A percentile compares a stretch with the other conserved stretches of the same genome.
Conservation (phyloP, 1,284 basidiomycete genomes). For the Sporisorium iseilematis-ciliati region DNA sequence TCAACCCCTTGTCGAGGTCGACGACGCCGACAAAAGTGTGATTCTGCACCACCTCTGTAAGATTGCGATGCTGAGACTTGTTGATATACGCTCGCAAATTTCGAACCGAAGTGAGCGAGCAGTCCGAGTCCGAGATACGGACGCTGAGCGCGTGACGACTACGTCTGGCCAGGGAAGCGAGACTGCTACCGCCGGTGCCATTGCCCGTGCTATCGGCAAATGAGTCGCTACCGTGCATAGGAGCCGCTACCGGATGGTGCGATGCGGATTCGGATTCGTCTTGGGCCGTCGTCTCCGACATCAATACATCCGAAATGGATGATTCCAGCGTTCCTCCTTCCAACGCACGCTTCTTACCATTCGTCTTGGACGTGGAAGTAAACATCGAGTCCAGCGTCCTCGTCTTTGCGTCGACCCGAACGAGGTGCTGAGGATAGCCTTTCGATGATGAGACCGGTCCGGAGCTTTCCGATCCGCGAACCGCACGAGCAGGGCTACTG, state of each 20-base stretch:
- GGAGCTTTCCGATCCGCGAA: conserved; percentile 6
- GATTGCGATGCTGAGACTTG: conserved; percentile 79
- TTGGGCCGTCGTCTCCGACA: conserved; percentile 10
- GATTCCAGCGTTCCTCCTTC: conserved; percentile 4
- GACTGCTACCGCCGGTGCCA: conserved; percentile 1
- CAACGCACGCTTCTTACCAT: conserved; percentile 30
- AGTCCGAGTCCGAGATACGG: conserved; percentile 81
- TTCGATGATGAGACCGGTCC: conserved; percentile 29
- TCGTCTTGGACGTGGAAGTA: conserved; percentile 6
- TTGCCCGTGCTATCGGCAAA: conserved; percentile 2
- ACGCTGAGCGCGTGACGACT: conserved; percentile 34
- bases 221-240: conserved; percentile 2
- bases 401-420: conserved; percentile 87
- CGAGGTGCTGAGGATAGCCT: conserved; percentile 83
- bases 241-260: background rate
- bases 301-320: conserved; percentile 1
- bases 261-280: conserved; percentile 2
- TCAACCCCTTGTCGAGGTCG: conserved; percentile 80
- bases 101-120: conserved; percentile 82
- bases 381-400: conserved; percentile 87
- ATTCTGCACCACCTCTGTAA: conserved; percentile 84
- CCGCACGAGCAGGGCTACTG: conserved; percentile 7
- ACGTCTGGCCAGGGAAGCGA: conserved; percentile 7
- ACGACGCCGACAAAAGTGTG: conserved; percentile 95
- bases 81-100: conserved; percentile 77